These are phyloP conservation scores for Monilinia laxa DNA, from an alignment of 2,329 filamentous ascomycete genomes.

Conservation along the genomic window DNA sequence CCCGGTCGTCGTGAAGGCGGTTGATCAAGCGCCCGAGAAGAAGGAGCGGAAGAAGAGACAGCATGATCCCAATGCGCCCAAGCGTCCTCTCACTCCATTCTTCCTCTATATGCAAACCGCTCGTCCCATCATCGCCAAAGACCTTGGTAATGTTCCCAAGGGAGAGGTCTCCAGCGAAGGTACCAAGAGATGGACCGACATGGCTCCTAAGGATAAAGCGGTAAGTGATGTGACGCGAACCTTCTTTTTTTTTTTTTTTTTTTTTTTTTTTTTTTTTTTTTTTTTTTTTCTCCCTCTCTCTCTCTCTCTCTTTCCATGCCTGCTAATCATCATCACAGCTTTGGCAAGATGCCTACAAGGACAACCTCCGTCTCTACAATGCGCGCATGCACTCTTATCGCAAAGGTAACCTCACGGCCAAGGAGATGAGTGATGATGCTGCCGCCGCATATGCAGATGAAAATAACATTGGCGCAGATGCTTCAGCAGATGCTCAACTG, in stretches of 20 bases:
- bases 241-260: not conserved
- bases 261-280: not conserved
- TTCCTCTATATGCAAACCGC: slow-evolving; percentile 93
- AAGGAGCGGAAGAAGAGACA: slow-evolving; percentile 88
- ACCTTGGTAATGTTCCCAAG: slow-evolving; percentile 76
- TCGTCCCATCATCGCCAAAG: slow-evolving; percentile 75
- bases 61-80: slow-evolving; percentile 90
- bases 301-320: too few relatives aligned
- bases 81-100: slow-evolving; percentile 90
- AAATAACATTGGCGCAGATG: slow-evolving; percentile 54
- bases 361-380: slow-evolving; percentile 65
- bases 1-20: slow-evolving; percentile 44
- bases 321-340: slow-evolving; percentile 31
- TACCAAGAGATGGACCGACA: slow-evolving; percentile 78
- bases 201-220: slow-evolving; percentile 71
- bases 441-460: slow-evolving; percentile 61
- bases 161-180: slow-evolving; percentile 87
- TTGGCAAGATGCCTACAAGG: slow-evolving; percentile 67
- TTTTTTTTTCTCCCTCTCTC: too few relatives aligned
- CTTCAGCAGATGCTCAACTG: slow-evolving; percentile 38
- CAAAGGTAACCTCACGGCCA: slow-evolving; percentile 56
- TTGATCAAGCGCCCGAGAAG: slow-evolving; percentile 61
- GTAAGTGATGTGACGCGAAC: slow-evolving; percentile 39
- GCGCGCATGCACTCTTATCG: slow-evolving; percentile 66
- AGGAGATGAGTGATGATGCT: slow-evolving; percentile 61